A percentile compares a stretch with the other conserved stretches of the same genome.
These are phyloP conservation scores for Sonneratia caseolaris DNA, from an alignment of 345 rosid genomes.

Conservation along the genomic window DNA sequence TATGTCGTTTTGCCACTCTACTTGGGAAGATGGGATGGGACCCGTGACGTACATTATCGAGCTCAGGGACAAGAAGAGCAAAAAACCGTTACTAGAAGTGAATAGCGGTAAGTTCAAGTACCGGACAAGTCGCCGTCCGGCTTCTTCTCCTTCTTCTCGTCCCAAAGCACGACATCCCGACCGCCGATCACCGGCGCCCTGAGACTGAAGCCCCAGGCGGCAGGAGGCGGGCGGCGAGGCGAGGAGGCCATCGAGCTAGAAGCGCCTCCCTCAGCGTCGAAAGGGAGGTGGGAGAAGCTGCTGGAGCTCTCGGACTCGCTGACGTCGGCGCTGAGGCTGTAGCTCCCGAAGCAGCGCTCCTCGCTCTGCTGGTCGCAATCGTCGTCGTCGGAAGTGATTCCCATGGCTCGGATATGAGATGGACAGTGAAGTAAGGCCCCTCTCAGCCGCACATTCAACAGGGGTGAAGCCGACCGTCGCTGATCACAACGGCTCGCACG, in stretches of 20 bases:
- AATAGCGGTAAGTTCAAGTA: conserved; percentile 10
- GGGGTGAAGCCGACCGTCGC: conserved; percentile 15
- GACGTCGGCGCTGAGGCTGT: conserved; percentile 90
- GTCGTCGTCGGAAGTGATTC: conserved; percentile 63
- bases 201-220: conserved; percentile 29
- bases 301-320: conserved; percentile 92
- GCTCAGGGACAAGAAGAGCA: not conserved
- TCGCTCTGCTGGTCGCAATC: conserved; percentile 57
- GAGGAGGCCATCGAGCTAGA: conserved; percentile 64
- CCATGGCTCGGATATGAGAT: conserved; percentile 27
- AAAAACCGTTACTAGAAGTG: conserved; percentile 1
- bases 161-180: conserved; percentile 26
- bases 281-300: conserved; percentile 64
- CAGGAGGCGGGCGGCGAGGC: conserved; percentile 24
- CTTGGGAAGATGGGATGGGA: not conserved
- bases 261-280: conserved; percentile 50
- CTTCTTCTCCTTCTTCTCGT: conserved; percentile 47
- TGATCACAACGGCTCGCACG: conserved; percentile 10
- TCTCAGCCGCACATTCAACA: conserved; percentile 5
- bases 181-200: conserved; percentile 24
- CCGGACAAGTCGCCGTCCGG: conserved; percentile 38
- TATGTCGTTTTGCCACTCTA: too few relatives aligned
- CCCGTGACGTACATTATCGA: not conserved
- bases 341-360: conserved; percentile 69
- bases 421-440: too few relatives aligned